phyloP scores from a whole-genome alignment of 495 filamentous ascomycete species.

The Penicillium antarcticum region DNA sequence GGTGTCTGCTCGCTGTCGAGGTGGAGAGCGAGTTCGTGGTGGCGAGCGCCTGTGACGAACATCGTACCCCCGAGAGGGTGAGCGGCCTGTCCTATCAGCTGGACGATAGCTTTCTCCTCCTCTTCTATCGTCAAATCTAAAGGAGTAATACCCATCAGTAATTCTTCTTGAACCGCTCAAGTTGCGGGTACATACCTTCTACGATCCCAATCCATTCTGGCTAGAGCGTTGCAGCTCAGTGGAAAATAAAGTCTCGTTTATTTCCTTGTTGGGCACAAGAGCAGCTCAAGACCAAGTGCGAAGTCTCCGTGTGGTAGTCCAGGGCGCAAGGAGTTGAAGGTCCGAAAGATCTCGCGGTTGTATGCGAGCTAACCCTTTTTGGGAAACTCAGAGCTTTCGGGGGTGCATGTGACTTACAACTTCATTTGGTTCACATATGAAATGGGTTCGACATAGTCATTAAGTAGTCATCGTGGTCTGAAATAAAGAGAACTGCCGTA shows the following conservation, averaged over 20 bases:
- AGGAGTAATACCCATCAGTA: not conserved
- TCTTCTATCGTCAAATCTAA: slow-evolving; percentile 52
- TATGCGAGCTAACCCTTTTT: slow-evolving; percentile 6
- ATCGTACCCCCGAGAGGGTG: slow-evolving; percentile 36
- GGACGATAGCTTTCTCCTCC: slow-evolving; percentile 56
- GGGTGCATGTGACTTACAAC: no score
- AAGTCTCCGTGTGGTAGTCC: not conserved
- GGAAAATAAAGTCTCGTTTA: not conserved
- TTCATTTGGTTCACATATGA: no score
- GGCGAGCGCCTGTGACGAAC: slow-evolving; percentile 39
- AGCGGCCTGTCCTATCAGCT: slow-evolving; percentile 33
- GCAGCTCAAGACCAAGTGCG: not conserved
- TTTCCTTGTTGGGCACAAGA: not conserved
- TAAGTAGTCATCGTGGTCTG: not conserved
- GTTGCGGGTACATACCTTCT: slow-evolving; percentile 37
- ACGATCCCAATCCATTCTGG: slow-evolving; percentile 48
- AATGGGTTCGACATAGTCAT: no score
- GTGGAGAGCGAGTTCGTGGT: slow-evolving; percentile 32
- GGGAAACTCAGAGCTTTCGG: not conserved
- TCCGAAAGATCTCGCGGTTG: not conserved
- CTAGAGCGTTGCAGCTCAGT: not conserved
- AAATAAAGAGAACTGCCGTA: not conserved
- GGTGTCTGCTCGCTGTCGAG: slow-evolving; percentile 44
- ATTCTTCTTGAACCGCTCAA: not conserved
- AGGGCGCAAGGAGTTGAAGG: not conserved